phyloP scores from a whole-genome alignment of 2,329 filamentous ascomycete genomes.

The Fusarium buxicola region DNA sequence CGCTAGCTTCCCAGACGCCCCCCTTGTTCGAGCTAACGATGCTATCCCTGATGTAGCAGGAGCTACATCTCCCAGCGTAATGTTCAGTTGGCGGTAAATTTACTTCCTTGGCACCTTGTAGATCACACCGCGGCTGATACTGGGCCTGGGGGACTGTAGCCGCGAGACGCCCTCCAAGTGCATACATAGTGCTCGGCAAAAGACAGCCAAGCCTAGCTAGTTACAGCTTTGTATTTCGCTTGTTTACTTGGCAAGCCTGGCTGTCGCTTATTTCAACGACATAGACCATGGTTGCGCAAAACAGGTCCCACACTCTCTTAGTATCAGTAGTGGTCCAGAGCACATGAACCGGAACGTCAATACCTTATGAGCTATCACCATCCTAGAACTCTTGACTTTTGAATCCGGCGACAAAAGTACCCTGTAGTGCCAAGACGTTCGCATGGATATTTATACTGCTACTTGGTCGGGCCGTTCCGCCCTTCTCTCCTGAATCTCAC shows the following conservation, averaged over 20 bases:
- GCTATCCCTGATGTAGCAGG: background rate
- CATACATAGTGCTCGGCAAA: background rate
- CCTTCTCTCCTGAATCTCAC: too few relatives aligned
- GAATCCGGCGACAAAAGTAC: too few relatives aligned
- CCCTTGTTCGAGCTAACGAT: background rate
- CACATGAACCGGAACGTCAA: too few relatives aligned
- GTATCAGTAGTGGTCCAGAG: too few relatives aligned
- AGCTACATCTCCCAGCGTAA: background rate
- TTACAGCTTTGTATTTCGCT: background rate
- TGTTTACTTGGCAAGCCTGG: constrained; percentile 2
- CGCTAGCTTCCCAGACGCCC: background rate
- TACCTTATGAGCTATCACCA: too few relatives aligned
- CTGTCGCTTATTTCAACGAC: constrained; percentile 1
- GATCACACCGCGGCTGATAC: background rate
- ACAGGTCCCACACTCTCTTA: too few relatives aligned
- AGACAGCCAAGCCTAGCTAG: background rate
- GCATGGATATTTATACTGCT: too few relatives aligned
- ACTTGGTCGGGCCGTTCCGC: too few relatives aligned
- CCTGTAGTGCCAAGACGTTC: too few relatives aligned
- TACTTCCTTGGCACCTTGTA: background rate
- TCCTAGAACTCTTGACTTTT: too few relatives aligned
- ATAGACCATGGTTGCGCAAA: background rate
- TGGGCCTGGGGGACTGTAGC: background rate
- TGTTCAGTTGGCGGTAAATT: background rate
- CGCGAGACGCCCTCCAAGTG: background rate